Evolutionary conservation across 1,139 yeast genomes (phyloP), one percentile per base, ranked within the genome.

Genomic region (Nadsonia starkeyi-henricii): DNA sequence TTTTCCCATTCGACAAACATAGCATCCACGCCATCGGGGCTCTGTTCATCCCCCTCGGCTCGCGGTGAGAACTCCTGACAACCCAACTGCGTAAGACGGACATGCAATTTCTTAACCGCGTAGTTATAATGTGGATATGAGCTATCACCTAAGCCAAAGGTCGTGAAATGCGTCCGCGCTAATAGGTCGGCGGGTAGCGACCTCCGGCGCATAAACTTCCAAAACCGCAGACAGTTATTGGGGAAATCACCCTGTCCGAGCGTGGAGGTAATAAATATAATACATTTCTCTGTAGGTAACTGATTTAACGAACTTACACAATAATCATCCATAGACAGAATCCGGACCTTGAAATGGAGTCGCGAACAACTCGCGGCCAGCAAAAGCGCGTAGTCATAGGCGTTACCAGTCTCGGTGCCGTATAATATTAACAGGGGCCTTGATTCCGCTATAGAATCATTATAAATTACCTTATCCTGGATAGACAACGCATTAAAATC

Each of bases 211-310:
- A 91, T 63, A 52, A 82, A 78, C 55, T 74, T 72, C 94, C 95
- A 84, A 54, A 89, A 77, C 50, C 72, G 72, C 53, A 72, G 70
- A 1, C 84, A 81, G 60, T 86, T 85, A 46, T 84, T 65, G 0
- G 99, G 98, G 33, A 91, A 64, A 55, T 84, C 96, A 18, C 99
- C 99, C 63, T 91, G 97, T 2, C 97, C 98, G 0, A 95, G 83
- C 0, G 99, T 91, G 1, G 96, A 81, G 59, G 91, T 62, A 1
- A 89, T 68, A 3, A 89, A 71, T 44, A 86, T 68, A 44, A 72
- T 69, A 41, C 70, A 57, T 70, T 73, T 54, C 23, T 50, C 50
- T 13, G 45, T 21, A 9, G 45, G 47, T 5, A 62, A 44, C 17
- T 12, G 3, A 4, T 12, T 13, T 4, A 33, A 13, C 7, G 55